Conservation (phyloP, 2,329 filamentous ascomycete genomes). For the Chaetothyriales sp. region DNA sequence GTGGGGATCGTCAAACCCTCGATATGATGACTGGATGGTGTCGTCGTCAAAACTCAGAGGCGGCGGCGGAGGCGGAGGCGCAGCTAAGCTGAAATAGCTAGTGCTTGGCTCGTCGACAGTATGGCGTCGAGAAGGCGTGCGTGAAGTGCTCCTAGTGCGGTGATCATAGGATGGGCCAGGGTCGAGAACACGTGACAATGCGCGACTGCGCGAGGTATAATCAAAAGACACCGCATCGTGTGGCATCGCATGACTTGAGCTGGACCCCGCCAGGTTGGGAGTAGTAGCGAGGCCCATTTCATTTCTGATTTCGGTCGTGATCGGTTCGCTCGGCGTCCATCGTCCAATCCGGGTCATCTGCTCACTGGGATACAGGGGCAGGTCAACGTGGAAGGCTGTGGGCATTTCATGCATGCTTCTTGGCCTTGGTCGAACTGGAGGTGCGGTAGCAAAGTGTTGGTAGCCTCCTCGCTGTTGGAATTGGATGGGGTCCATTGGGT, state of each 20-base stretch:
- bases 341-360: conserved; percentile 14
- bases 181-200: conserved; percentile 4
- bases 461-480: background rate
- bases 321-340: conserved; percentile 14
- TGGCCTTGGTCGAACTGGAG: conserved; percentile 10
- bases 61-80: conserved; percentile 5
- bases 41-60: background rate
- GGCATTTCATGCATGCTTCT: conserved; percentile 17
- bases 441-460: conserved; percentile 6
- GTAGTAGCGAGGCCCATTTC: conserved; percentile 8
- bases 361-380: conserved; percentile 15
- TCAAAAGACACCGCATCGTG: conserved; percentile 1
- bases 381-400: conserved; percentile 16
- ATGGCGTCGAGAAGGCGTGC: conserved; percentile 14
- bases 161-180: conserved; percentile 9
- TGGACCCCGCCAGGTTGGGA: conserved; percentile 4
- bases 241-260: conserved; percentile 2
- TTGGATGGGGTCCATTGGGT: conserved; percentile 9
- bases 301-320: conserved; percentile 8
- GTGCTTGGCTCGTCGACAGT: conserved; percentile 11
- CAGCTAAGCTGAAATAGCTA: conserved; percentile 4
- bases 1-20: background rate
- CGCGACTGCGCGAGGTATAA: conserved; percentile 9
- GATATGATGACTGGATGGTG: background rate
- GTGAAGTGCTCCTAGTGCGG: conserved; percentile 10